Percentiles rank a stretch among this genome's conserved stretches.
Conservation (phyloP, 2,329 filamentous ascomycete genomes). For the Alternaria solani region DNA sequence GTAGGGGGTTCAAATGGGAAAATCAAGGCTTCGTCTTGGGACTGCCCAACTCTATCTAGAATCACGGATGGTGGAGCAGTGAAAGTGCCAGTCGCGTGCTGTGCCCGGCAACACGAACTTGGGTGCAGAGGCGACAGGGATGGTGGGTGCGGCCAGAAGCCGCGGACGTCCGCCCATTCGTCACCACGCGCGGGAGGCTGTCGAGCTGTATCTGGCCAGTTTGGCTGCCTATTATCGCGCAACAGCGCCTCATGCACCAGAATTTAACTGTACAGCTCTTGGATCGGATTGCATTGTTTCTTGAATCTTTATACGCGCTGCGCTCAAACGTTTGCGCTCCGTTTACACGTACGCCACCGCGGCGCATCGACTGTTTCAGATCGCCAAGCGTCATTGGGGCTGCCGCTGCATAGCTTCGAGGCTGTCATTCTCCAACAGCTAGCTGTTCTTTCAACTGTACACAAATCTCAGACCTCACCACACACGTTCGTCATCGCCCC, state of each 20-base stretch:
- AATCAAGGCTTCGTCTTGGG: too few species aligned
- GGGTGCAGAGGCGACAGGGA: conserved; percentile 7
- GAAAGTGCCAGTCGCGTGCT: neutral
- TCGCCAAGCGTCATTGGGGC: conserved; percentile 40
- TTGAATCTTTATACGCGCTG: neutral
- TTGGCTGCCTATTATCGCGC: conserved; percentile 10
- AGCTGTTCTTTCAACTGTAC: conserved; percentile 44
- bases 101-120: neutral
- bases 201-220: conserved; percentile 18
- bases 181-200: conserved; percentile 19
- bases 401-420: conserved; percentile 39
- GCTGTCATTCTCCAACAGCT: conserved; percentile 44
- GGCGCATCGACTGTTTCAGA: conserved; percentile 43
- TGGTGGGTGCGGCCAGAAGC: conserved; percentile 15
- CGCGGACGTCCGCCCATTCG: conserved; percentile 20
- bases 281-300: too few species aligned
- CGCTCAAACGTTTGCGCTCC: neutral
- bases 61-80: neutral
- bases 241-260: neutral
- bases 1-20: too few species aligned
- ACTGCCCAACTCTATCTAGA: too few species aligned
- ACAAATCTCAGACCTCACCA: conserved; percentile 25
- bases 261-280: neutral
- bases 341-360: conserved; percentile 14
- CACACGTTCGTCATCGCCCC: conserved; percentile 28